Evolutionary conservation across 805 yeast species (phyloP).

Genomic region (Spathaspora sp.): DNA sequence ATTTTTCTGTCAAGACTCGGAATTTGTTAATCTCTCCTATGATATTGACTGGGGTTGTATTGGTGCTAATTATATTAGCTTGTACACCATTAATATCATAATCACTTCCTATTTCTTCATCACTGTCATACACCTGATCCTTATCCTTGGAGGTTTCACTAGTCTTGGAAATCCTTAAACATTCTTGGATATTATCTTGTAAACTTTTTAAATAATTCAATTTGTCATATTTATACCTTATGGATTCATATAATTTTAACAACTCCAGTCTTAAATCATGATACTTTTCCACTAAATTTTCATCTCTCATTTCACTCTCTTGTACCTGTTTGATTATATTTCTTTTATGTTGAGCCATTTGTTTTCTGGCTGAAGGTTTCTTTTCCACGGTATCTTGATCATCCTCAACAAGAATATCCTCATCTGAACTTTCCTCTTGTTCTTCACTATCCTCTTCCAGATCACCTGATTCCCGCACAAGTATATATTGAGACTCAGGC

Average conservation of each 20-base stretch:
- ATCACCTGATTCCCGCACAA: constrained; percentile 6
- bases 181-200: constrained; percentile 5
- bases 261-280: constrained; percentile 15
- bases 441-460: constrained; percentile 5
- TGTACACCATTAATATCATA: neutral
- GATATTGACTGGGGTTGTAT: neutral
- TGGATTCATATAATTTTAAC: constrained; percentile 12
- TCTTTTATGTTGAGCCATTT: constrained; percentile 8
- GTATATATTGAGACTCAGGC: constrained; percentile 31
- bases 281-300: constrained; percentile 15
- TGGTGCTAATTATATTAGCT: neutral
- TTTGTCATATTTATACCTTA: constrained; percentile 28
- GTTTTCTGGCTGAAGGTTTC: constrained; percentile 1
- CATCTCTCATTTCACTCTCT: constrained; percentile 3
- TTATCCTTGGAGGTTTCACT: neutral
- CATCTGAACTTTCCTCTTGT: constrained; percentile 1
- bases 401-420: constrained; percentile 4
- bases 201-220: constrained; percentile 20
- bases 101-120: neutral
- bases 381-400: constrained; percentile 7
- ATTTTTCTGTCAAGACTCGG: constrained; percentile 10
- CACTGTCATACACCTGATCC: constrained; percentile 8
- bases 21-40: constrained; percentile 6
- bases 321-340: constrained; percentile 1
- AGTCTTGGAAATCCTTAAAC: neutral